These are phyloP conservation scores for Mucor sp. DNA, from an alignment of 371 early-diverging fungal species.

Conservation along the genomic window DNA sequence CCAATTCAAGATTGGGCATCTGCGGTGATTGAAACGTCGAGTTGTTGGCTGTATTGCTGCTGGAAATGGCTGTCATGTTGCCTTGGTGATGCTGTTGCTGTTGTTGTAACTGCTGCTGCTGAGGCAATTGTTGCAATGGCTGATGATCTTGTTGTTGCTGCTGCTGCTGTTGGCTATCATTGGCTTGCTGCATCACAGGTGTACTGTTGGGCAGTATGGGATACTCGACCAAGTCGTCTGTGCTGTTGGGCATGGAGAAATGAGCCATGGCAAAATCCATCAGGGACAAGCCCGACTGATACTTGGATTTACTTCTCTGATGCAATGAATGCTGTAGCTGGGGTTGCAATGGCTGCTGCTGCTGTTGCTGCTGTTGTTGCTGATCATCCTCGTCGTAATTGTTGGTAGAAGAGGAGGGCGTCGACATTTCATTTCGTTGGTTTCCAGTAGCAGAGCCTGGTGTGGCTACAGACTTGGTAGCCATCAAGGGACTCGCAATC, in stretches of 20 bases:
- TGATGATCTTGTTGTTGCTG: background rate
- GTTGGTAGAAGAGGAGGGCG: background rate
- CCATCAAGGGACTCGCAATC: conserved; percentile 36
- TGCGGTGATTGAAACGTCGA: conserved; percentile 22
- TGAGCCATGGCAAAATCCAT: conserved; percentile 24
- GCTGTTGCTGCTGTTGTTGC: background rate
- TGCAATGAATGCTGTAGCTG: conserved; percentile 4
- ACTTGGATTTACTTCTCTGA: background rate
- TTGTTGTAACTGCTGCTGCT: background rate
- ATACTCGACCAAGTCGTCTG: conserved; percentile 15
- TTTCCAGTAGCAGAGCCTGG: conserved; percentile 11
- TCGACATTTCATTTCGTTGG: conserved; percentile 4
- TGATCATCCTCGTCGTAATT: conserved; percentile 7
- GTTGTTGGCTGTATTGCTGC: background rate
- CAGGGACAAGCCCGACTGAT: conserved; percentile 15
- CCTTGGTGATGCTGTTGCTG: background rate
- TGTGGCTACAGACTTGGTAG: conserved; percentile 33
- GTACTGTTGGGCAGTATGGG: background rate
- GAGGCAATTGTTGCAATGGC: background rate
- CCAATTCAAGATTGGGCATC: conserved; percentile 17
- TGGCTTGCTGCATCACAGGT: background rate
- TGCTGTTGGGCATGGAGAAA: conserved; percentile 14
- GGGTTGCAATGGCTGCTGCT: background rate
- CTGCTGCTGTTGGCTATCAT: background rate
- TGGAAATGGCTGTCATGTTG: background rate